Base-by-base conservation (phyloP, 2,329 filamentous ascomycete species). In the Myriosclerotinia scirpicola region DNA sequence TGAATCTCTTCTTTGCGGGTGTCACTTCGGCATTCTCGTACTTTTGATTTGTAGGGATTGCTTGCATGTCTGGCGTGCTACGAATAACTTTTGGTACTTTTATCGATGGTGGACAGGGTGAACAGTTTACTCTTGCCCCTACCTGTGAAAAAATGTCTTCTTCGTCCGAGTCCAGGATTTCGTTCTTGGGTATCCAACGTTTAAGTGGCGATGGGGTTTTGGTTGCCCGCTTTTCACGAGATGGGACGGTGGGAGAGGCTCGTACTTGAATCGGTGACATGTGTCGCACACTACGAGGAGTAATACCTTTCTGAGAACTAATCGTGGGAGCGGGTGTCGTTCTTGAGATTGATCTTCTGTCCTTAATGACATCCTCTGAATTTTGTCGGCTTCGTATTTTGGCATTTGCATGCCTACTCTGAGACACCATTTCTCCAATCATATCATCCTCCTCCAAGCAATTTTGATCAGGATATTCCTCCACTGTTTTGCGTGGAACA, bases 121-220 rank as follows among this genome's bases (percentile, higher is more conserved):
- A 72, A 50, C 52, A 70, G 34, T 54, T 71, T 3, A 65, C 65
- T 42, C 38, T 64, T 38, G 59, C 66, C 22, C 73, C 70, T 8
- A 68, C 60, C 30, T 71, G 68, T 5, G 69, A 72, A 6, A 72
- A 34, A 5, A 67, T 54, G 7, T 74, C 72, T 14, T 77, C 75
- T 40, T 75, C 75, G 40, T 77, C 75, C 11, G 75, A 76, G 68
- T 77, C 75, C 61, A 72, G 66, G 50, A 77, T 72, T 20, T 69
- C 59, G 38, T 63, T 42, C 22, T 50, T 62, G 14, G 44, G 66
- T 46, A 69, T 71, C 15, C 59, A 64, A 26, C 20, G 53, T 56
- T 68, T 72, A 42, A 65, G 55, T 12, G 73, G 69, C 15, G 71
- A 68, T 52, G 64, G 64, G 5, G 55, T 59, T 44, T 56, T 48